A percentile compares a stretch with the other conserved stretches of the same genome.
Conservation (phyloP, 306 rosid genomes). For the Malus sylvestris region DNA sequence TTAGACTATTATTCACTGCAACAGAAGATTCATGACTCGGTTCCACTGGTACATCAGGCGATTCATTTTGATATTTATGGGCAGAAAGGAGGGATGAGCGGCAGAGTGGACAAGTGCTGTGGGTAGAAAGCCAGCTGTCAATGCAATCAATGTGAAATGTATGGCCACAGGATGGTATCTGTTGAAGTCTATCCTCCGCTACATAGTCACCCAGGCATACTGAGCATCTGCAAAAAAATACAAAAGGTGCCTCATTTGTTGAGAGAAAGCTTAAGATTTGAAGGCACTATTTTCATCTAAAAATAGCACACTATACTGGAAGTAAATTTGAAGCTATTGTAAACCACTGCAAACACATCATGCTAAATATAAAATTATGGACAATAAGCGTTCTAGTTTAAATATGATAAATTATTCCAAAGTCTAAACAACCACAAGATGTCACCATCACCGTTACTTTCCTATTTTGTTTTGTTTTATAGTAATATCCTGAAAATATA, state of each 20-base stretch:
- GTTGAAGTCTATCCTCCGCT: constrained; percentile 78
- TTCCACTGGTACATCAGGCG: constrained; percentile 24
- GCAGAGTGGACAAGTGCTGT: constrained; percentile 91
- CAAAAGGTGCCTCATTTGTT: not conserved
- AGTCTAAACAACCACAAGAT: too few species aligned
- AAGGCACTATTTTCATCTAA: not conserved
- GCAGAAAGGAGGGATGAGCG: constrained; percentile 60
- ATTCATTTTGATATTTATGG: constrained; percentile 36
- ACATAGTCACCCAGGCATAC: constrained; percentile 84
- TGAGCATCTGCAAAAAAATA: constrained; percentile 47
- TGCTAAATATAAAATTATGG: not conserved
- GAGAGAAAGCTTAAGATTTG: not conserved
- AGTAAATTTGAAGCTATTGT: too few species aligned
- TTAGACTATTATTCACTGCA: constrained; percentile 14
- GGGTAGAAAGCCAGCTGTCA: constrained; percentile 81
- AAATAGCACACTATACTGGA: not conserved
- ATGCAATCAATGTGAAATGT: constrained; percentile 80
- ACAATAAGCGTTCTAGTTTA: not conserved
- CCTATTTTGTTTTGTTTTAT: too few species aligned
- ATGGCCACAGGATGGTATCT: constrained; percentile 81
- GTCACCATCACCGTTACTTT: too few species aligned
- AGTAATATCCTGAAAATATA: too few species aligned
- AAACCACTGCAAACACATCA: not conserved
- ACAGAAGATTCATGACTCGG: constrained; percentile 14
- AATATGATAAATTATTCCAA: not conserved